Conservation (phyloP, 306 rosid genomes). For the Dicorynia guianensis region DNA sequence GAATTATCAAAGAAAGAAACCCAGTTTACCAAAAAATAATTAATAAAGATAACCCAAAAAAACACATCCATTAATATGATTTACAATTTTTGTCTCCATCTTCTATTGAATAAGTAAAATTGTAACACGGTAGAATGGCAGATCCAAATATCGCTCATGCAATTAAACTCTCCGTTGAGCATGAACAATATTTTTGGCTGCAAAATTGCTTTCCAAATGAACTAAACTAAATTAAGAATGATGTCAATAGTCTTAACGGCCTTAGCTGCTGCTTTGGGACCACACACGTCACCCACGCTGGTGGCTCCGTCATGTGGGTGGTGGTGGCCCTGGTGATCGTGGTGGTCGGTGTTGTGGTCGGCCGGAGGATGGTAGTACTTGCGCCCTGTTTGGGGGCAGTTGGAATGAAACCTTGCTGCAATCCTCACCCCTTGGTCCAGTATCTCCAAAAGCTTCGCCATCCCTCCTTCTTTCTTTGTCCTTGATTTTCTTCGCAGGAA, state of each 20-base stretch:
- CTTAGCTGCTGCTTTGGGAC: conserved; percentile 32
- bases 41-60: too few species aligned
- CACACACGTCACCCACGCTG: background rate
- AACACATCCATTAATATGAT: too few species aligned
- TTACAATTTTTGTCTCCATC: too few species aligned
- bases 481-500: background rate
- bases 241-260: conserved; percentile 41
- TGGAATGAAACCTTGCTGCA: conserved; percentile 55
- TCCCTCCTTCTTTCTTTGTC: background rate
- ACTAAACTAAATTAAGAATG: conserved; percentile 58
- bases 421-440: conserved; percentile 59
- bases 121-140: too few species aligned
- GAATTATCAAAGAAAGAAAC: too few species aligned
- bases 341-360: conserved; percentile 26
- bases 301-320: conserved; percentile 12
- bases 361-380: conserved; percentile 67
- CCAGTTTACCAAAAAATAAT: too few species aligned
- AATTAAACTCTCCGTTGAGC: background rate
- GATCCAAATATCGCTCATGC: too few species aligned
- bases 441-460: conserved; percentile 59
- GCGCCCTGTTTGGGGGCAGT: conserved; percentile 61
- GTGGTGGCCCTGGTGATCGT: background rate
- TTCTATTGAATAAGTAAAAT: too few species aligned
- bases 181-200: background rate
- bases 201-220: background rate